Percentiles rank a stretch among this genome's conserved stretches.
phyloP scores from a whole-genome alignment of 331 rosid genomes.

The Arachis monticola region DNA sequence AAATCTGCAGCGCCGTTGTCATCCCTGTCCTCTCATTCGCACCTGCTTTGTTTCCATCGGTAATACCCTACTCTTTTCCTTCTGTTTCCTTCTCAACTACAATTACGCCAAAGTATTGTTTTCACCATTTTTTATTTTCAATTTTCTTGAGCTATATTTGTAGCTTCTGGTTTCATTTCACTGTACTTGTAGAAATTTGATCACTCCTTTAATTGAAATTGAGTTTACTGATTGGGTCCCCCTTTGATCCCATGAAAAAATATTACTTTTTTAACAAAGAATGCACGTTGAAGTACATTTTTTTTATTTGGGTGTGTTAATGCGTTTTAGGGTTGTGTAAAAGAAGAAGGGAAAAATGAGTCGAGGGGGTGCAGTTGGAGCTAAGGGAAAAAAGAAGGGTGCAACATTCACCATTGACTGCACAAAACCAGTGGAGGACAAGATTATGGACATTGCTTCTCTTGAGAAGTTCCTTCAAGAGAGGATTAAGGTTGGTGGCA shows the following conservation, averaged over 20 bases:
- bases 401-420: constrained; percentile 82
- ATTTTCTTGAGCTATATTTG: constrained; percentile 2
- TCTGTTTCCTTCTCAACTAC: background rate
- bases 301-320: background rate
- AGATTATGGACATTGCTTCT: constrained; percentile 94
- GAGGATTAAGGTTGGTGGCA: constrained; percentile 94
- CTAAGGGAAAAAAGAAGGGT: constrained; percentile 89
- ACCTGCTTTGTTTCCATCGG: constrained; percentile 12
- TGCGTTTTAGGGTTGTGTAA: background rate
- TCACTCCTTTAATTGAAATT: background rate
- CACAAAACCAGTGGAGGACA: constrained; percentile 89
- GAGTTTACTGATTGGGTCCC: background rate
- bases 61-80: background rate
- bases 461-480: constrained; percentile 91
- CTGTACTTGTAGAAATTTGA: background rate
- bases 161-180: background rate
- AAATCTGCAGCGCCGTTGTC: constrained; percentile 1
- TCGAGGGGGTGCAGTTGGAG: constrained; percentile 64
- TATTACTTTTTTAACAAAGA: background rate
- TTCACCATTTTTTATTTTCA: background rate
- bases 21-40: background rate
- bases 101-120: too few species aligned
- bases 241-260: background rate
- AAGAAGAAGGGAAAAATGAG: constrained; percentile 60
- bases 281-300: background rate